Evolutionary conservation across 2,329 filamentous ascomycete species (phyloP), one percentile per base, ranked within the genome.

Genomic region (Ceratocystis destructans): DNA sequence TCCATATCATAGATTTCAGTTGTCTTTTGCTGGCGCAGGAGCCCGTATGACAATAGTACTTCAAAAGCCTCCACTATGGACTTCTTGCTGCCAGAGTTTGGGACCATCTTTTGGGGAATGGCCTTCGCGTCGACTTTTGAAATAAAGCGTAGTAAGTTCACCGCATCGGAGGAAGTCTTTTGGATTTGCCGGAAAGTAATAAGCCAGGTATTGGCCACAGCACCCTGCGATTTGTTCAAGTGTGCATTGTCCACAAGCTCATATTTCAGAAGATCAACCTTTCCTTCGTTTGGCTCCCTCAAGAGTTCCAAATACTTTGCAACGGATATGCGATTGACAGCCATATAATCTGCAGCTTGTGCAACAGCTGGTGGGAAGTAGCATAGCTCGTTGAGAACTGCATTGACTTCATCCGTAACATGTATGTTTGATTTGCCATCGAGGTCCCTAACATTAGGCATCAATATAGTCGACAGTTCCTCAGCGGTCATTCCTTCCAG

Each of bases 341-440:
- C 67, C 15, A 71, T 66, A 15, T 70, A 71, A 12, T 66, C 66
- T 1, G 68, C 64, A 7, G 69, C 70, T 46, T 70, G 69, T 1
- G 28, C 46, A 25, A 70, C 70, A 1, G 69, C 69, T 31, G 70
- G 55, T 0, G 70, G 70, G 10, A 69, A 66, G 44, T 66, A 50
- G 20, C 50, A 53, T 0, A 70, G 62, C 3, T 65, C 22, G 0
- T 44, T 6, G 31, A 33, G 31, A 33, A 33, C 5, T 1, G 5
- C 22, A 46, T n/a, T 46, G 31, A 22, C 15, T 44, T 33, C 31
- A 33, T 33, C 31, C 6, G n/a, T n/a, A n/a, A n/a, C n/a, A n/a
- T 1, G 31, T 33, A 33, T 1, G 1, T 33, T 1, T 6, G 53
- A 22, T 8, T n/a, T 10, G 1, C 22, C 17, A 25, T n/a, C 15